phyloP scores from a whole-genome alignment of 2,329 filamentous ascomycete species.

The Westerdykella ornata region DNA sequence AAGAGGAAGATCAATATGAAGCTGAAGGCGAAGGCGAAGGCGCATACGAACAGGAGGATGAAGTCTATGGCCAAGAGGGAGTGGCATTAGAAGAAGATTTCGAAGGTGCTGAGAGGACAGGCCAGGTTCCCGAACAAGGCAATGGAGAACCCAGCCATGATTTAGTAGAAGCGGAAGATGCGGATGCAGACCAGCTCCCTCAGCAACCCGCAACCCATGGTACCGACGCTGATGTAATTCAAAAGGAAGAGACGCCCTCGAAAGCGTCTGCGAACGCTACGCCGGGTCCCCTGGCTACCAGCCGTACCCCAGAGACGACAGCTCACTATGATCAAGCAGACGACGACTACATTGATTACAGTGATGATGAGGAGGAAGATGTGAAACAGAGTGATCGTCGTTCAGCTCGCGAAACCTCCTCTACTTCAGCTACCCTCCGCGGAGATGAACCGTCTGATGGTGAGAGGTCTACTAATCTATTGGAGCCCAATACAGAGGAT shows the following conservation, averaged over 20 bases:
- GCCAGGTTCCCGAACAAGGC: not conserved
- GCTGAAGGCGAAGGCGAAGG: constrained; percentile 1
- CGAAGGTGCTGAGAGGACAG: not conserved
- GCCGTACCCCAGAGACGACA: no score
- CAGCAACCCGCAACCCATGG: not conserved
- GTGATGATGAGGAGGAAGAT: constrained; percentile 40
- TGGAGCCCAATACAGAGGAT: not conserved
- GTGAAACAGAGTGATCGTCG: constrained; percentile 7
- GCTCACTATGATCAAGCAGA: constrained; percentile 10
- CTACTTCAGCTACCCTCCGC: constrained; percentile 31
- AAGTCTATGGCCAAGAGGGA: not conserved
- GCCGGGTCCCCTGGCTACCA: no score
- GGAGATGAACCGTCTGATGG: constrained; percentile 22
- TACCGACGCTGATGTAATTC: not conserved
- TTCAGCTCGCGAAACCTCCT: constrained; percentile 13
- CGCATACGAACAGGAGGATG: constrained; percentile 5
- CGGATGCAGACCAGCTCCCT: not conserved
- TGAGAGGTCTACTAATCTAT: not conserved
- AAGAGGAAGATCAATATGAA: constrained; percentile 1
- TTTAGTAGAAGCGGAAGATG: not conserved
- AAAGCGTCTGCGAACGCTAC: not conserved
- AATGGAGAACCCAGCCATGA: no score
- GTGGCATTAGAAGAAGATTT: constrained; percentile 4
- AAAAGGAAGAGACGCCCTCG: not conserved
- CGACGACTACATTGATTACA: constrained; percentile 47